Conservation (phyloP, 108 stramenopile species). For the Craspedostauros australis region DNA sequence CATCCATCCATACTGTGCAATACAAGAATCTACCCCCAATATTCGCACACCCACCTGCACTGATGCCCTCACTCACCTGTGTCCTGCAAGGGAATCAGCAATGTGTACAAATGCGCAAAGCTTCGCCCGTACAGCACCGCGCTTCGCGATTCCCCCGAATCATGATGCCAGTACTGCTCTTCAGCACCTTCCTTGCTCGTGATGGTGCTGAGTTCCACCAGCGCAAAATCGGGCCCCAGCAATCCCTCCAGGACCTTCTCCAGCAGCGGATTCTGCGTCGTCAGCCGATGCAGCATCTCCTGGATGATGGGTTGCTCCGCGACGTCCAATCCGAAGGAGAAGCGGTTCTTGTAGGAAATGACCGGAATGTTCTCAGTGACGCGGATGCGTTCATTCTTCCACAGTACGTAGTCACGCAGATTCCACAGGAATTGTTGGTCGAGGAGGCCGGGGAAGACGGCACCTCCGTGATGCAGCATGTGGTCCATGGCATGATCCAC, state of each 20-base stretch:
- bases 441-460: not conserved
- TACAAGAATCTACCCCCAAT: too few species aligned
- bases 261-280: not conserved
- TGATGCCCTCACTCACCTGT: too few species aligned
- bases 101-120: too few species aligned
- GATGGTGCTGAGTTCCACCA: slow-evolving; percentile 20
- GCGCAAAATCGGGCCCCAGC: slow-evolving; percentile 20
- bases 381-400: not conserved
- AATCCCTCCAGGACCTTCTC: slow-evolving; percentile 12
- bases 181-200: slow-evolving; percentile 13
- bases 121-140: too few species aligned
- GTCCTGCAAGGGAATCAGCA: too few species aligned
- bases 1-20: too few species aligned
- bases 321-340: slow-evolving; percentile 1
- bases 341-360: not conserved
- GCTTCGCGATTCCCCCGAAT: too few species aligned
- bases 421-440: not conserved
- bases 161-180: not conserved
- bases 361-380: slow-evolving; percentile 4
- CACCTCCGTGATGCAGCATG: slow-evolving; percentile 2
- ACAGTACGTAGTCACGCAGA: not conserved
- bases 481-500: too few species aligned
- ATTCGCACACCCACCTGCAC: too few species aligned
- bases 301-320: not conserved
- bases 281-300: not conserved